phyloP scores from a whole-genome alignment of 345 rosid genomes.

The Acer yangbiense region DNA sequence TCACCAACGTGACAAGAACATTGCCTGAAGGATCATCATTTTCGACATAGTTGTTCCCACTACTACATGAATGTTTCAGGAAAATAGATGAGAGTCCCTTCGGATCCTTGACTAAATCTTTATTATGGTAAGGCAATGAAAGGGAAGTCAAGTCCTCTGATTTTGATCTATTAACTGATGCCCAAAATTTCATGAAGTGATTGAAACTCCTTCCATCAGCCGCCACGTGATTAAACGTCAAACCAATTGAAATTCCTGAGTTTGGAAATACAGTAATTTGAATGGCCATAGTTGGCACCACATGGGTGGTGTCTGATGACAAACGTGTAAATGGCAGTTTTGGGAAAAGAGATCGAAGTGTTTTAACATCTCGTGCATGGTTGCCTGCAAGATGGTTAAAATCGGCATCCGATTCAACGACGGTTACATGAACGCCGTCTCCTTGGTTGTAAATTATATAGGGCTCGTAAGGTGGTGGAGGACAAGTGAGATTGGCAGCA shows the following conservation, averaged over 20 bases:
- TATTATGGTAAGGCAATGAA: conserved; percentile 22
- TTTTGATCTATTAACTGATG: conserved; percentile 26
- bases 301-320: neutral
- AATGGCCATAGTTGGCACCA: conserved; percentile 26
- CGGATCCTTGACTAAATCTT: conserved; percentile 38
- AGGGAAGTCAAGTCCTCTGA: neutral
- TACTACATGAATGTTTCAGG: conserved; percentile 28
- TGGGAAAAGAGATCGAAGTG: conserved; percentile 33
- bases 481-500: conserved; percentile 31
- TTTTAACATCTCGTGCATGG: conserved; percentile 25
- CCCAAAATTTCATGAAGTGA: conserved; percentile 43
- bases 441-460: conserved; percentile 31
- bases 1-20: conserved; percentile 38
- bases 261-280: conserved; percentile 42
- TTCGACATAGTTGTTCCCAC: neutral
- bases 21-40: neutral
- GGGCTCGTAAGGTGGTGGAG: conserved; percentile 28
- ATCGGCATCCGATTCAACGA: conserved; percentile 40
- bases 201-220: conserved; percentile 36
- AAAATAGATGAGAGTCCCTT: conserved; percentile 24
- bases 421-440: conserved; percentile 29
- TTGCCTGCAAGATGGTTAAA: conserved; percentile 23
- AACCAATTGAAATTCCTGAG: conserved; percentile 41
- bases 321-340: conserved; percentile 16
- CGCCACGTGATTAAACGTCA: conserved; percentile 22